phyloP scores from a whole-genome alignment of 129 eudicot species.

The Tagetes patula region DNA sequence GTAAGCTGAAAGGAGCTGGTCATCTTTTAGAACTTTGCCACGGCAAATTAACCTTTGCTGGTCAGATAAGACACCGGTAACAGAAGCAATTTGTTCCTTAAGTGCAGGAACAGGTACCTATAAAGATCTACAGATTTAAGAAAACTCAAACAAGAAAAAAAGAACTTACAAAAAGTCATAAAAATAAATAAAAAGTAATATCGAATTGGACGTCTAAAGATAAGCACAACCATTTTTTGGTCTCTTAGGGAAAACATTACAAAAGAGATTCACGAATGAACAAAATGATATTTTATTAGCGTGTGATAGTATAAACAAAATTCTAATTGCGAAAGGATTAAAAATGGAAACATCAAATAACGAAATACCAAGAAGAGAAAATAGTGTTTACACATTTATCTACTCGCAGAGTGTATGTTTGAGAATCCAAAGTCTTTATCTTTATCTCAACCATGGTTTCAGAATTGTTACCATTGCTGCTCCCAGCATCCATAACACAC shows the following conservation, averaged over 20 bases:
- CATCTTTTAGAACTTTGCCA: conserved; percentile 93
- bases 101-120: conserved; percentile 92
- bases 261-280: conserved; percentile 11
- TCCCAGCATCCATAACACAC: conserved; percentile 39
- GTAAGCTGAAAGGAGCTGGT: conserved; percentile 92
- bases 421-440: conserved; percentile 96
- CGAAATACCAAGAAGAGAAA: conserved; percentile 20
- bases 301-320: neutral
- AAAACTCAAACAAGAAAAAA: conserved; percentile 3
- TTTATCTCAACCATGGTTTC: conserved; percentile 84
- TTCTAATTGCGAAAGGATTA: neutral
- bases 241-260: neutral
- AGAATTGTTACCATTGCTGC: conserved; percentile 46
- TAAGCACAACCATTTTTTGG: neutral
- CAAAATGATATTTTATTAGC: neutral
- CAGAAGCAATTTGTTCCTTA: conserved; percentile 83
- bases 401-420: conserved; percentile 80
- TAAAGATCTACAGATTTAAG: conserved; percentile 9
- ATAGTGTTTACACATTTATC: conserved; percentile 72
- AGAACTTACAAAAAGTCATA: neutral
- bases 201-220: neutral
- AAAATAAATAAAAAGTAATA: neutral
- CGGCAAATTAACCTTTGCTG: conserved; percentile 97
- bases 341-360: conserved; percentile 9
- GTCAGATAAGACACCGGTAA: conserved; percentile 85